These are phyloP conservation scores for Acacia crassicarpa DNA, from an alignment of 306 rosid genomes.

Conservation along the genomic window DNA sequence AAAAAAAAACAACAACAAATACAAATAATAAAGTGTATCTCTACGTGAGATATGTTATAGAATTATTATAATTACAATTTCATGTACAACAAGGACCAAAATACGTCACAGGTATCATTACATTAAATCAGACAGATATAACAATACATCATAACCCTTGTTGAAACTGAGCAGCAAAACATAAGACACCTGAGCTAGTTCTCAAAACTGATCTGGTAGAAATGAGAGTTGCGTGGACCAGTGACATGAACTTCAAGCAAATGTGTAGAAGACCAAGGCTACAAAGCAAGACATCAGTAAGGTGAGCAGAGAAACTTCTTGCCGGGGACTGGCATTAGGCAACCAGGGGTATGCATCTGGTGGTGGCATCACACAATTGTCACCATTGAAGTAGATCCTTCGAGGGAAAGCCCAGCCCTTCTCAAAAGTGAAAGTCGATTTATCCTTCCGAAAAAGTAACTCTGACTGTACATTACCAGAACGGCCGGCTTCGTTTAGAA, in stretches of 20 bases:
- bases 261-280: constrained; percentile 39
- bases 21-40: background rate
- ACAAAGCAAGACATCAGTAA: constrained; percentile 41
- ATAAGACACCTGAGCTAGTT: constrained; percentile 13
- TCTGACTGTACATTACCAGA: constrained; percentile 87
- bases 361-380: constrained; percentile 89
- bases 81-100: constrained; percentile 10
- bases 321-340: constrained; percentile 59
- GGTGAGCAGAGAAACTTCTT: constrained; percentile 40
- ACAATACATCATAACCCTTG: constrained; percentile 27
- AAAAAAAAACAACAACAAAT: background rate
- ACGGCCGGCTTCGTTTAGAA: constrained; percentile 78
- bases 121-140: constrained; percentile 23
- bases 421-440: constrained; percentile 69
- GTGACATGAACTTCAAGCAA: constrained; percentile 27
- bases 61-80: constrained; percentile 25
- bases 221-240: constrained; percentile 15
- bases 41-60: constrained; percentile 8
- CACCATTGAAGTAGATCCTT: constrained; percentile 88
- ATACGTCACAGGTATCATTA: constrained; percentile 17
- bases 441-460: constrained; percentile 69
- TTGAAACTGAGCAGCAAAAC: constrained; percentile 24
- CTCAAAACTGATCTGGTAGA: constrained; percentile 23
- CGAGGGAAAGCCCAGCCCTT: constrained; percentile 96
- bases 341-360: constrained; percentile 83